Evolutionary conservation across 352 stramenopile genomes (phyloP).

Genomic region (Phytophthora pseudosyringae): DNA sequence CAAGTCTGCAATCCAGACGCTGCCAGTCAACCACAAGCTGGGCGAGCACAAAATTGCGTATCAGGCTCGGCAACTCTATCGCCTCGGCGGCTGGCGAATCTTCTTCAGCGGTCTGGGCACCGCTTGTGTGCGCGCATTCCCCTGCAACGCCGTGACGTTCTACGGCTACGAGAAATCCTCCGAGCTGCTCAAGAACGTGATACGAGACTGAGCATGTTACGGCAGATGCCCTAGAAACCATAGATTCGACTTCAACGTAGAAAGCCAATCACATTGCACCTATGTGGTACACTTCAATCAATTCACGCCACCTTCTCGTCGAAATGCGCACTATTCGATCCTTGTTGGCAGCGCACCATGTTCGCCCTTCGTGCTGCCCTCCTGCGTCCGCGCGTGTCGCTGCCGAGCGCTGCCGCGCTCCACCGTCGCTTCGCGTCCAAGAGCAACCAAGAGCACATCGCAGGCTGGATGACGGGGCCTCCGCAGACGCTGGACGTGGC

Average conservation of each 20-base stretch:
- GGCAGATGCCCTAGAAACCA: constrained; percentile 15
- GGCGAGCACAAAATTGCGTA: constrained; percentile 78
- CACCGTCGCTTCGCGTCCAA: constrained; percentile 25
- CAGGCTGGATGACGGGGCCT: constrained; percentile 61
- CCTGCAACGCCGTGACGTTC: constrained; percentile 88
- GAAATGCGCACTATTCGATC: constrained; percentile 18
- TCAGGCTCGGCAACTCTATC: constrained; percentile 72
- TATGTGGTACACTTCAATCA: constrained; percentile 17
- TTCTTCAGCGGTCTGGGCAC: constrained; percentile 84
- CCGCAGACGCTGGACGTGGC: constrained; percentile 45
- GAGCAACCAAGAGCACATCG: constrained; percentile 58
- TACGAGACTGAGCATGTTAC: constrained; percentile 29
- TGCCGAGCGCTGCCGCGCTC: neutral
- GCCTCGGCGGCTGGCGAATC: constrained; percentile 64
- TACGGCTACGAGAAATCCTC: constrained; percentile 86
- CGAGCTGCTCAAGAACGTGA: constrained; percentile 62
- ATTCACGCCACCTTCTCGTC: constrained; percentile 28
- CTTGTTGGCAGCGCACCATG: constrained; percentile 28
- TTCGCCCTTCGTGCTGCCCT: constrained; percentile 12
- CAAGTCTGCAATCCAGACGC: constrained; percentile 87
- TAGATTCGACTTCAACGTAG: constrained; percentile 28
- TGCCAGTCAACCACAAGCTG: constrained; percentile 56
- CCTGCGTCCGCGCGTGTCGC: constrained; percentile 12
- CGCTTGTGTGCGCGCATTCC: constrained; percentile 81
- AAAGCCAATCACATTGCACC: constrained; percentile 22